phyloP scores from a whole-genome alignment of 345 rosid genomes.

The Carallia pectinifolia region DNA sequence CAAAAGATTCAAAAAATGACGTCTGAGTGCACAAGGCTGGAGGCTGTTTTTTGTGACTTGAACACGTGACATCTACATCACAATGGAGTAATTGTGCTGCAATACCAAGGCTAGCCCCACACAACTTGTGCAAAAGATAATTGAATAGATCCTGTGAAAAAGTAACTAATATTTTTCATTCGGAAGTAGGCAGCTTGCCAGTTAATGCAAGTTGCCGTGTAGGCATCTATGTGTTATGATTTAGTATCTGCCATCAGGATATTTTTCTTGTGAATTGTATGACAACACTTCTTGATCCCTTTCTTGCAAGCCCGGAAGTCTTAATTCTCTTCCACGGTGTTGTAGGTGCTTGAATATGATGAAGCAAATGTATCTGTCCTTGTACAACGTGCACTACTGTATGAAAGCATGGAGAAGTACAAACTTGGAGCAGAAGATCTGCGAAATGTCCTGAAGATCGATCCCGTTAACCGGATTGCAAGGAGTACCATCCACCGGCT shows the following conservation, averaged over 20 bases:
- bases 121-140: background rate
- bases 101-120: too few species aligned
- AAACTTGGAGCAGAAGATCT: slow-evolving; percentile 95
- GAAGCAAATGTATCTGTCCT: slow-evolving; percentile 62
- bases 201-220: background rate
- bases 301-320: background rate
- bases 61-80: too few species aligned
- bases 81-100: too few species aligned
- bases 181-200: background rate
- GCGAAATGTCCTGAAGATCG: slow-evolving; percentile 86
- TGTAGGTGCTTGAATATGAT: slow-evolving; percentile 78
- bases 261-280: background rate
- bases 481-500: slow-evolving; percentile 96
- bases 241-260: background rate
- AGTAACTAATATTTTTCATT: background rate
- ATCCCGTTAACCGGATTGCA: slow-evolving; percentile 82
- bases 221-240: background rate
- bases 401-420: slow-evolving; percentile 99
- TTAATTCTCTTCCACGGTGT: slow-evolving; percentile 6
- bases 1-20: too few species aligned
- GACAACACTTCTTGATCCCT: background rate
- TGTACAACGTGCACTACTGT: slow-evolving; percentile 89
- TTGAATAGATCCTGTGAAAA: background rate
- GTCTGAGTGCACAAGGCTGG: too few species aligned
- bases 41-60: too few species aligned